Evolutionary conservation across 2,329 filamentous ascomycete genomes (phyloP).

Genomic region (Ascochyta rabiei): DNA sequence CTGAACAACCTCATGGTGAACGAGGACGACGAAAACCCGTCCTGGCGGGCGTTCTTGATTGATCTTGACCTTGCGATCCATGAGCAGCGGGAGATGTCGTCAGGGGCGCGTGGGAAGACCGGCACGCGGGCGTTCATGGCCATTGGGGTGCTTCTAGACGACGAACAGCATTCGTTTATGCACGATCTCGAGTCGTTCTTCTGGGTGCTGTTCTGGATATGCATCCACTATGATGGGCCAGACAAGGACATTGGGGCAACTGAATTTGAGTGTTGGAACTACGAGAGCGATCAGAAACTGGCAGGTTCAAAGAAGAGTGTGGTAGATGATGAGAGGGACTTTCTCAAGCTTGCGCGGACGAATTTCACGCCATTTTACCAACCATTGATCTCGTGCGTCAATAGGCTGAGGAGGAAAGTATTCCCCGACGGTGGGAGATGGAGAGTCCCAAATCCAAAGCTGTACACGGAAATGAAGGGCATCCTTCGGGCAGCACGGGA

Average conservation of each 20-base stretch:
- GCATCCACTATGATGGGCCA: no score
- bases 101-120: constrained; percentile 47
- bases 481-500: constrained; percentile 11
- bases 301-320: no score
- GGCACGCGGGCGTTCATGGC: constrained; percentile 49
- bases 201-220: no score
- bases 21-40: constrained; percentile 50
- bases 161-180: no score
- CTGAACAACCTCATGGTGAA: constrained; percentile 55
- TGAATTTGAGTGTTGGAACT: background rate
- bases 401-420: no score
- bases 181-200: no score
- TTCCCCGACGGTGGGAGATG: no score
- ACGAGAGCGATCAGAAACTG: background rate
- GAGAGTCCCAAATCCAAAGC: constrained; percentile 11
- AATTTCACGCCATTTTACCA: background rate
- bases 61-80: constrained; percentile 51
- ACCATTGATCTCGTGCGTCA: background rate
- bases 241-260: constrained; percentile 55
- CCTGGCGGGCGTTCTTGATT: constrained; percentile 51
- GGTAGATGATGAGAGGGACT: background rate
- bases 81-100: no score
- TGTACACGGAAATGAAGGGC: constrained; percentile 13
- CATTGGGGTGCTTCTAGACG: constrained; percentile 49
- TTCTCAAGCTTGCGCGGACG: background rate